These are phyloP conservation scores for Tulasnella sp. DNA, from an alignment of 768 basidiomycete species.

Conservation along the genomic window DNA sequence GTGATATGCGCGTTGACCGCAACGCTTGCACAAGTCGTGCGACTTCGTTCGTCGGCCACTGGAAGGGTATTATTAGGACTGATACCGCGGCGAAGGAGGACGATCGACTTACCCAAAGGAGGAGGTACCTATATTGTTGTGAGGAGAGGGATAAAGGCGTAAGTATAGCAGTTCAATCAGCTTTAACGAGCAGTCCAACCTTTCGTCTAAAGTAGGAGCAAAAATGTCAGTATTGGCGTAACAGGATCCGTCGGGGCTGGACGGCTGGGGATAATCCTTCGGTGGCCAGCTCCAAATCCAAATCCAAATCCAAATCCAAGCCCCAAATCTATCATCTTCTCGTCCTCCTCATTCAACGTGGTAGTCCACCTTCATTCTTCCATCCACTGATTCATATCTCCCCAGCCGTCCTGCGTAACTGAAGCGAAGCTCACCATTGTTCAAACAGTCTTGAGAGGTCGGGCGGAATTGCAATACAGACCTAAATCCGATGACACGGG, in stretches of 20 bases:
- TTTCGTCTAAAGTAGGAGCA: constrained; percentile 53
- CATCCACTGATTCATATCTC: not conserved
- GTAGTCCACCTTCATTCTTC: not conserved
- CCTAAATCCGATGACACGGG: not conserved
- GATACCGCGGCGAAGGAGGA: not conserved
- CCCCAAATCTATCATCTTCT: not conserved
- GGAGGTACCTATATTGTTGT: constrained; percentile 68
- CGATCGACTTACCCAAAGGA: constrained; percentile 70
- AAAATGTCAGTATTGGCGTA: constrained; percentile 16
- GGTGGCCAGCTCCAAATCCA: not conserved
- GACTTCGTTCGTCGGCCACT: constrained; percentile 97
- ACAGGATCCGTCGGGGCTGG: not conserved
- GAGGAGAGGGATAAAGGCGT: constrained; percentile 19
- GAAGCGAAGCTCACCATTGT: not conserved
- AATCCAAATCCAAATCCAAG: too few species aligned
- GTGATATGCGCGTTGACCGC: constrained; percentile 93
- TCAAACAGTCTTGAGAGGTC: constrained; percentile 2
- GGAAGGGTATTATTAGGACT: constrained; percentile 13
- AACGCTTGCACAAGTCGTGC: constrained; percentile 95
- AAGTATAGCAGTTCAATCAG: constrained; percentile 19
- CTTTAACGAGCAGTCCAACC: constrained; percentile 39
- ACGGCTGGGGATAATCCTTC: not conserved
- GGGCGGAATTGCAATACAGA: not conserved
- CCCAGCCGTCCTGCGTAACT: not conserved
- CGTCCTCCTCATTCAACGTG: not conserved